Evolutionary conservation across 257 asterid species (phyloP).

Genomic region (Nicotiana attenuata): DNA sequence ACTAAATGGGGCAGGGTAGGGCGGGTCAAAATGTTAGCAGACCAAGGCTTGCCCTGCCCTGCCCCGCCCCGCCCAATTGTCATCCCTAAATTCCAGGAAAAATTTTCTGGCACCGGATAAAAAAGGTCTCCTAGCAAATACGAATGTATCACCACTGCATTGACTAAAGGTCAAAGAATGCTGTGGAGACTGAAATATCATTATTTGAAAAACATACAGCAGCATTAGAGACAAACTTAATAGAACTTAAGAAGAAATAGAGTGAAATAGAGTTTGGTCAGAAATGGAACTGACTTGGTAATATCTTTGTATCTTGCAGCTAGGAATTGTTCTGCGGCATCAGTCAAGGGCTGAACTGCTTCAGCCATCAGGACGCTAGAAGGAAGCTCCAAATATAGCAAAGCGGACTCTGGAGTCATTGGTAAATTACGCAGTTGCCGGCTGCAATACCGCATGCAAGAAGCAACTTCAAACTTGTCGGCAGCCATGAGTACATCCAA

Average conservation of each 20-base stretch:
- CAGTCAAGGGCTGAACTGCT: conserved; percentile 91
- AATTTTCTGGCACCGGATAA: background rate
- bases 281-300: conserved; percentile 51
- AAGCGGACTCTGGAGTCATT: conserved; percentile 85
- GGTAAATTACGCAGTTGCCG: conserved; percentile 73
- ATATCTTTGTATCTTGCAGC: conserved; percentile 77
- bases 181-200: background rate
- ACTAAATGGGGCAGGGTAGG: no score
- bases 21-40: no score
- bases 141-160: background rate
- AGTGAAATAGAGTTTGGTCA: background rate
- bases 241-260: background rate
- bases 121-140: background rate
- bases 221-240: background rate
- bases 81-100: background rate
- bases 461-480: conserved; percentile 95
- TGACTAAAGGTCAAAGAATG: background rate
- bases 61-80: no score
- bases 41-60: no score
- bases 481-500: conserved; percentile 96
- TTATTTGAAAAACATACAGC: background rate
- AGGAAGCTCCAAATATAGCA: conserved; percentile 87
- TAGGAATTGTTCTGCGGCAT: conserved; percentile 79
- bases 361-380: conserved; percentile 83
- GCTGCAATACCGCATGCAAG: conserved; percentile 95